phyloP scores from a whole-genome alignment of 1,139 yeast genomes.

The Sugiyamaella grinbergsii region DNA sequence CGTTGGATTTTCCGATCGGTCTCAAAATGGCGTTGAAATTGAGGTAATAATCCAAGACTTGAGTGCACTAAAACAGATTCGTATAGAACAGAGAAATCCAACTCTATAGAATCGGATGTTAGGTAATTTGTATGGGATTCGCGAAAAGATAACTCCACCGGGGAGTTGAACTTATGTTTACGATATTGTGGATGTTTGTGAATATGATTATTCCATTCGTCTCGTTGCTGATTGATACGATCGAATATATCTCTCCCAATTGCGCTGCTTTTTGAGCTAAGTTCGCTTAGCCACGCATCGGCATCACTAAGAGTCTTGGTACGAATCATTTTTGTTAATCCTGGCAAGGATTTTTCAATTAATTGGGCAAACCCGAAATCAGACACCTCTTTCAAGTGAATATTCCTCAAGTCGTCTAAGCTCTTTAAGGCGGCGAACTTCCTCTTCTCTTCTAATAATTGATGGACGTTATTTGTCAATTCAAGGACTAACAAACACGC shows the following conservation, averaged over 20 bases:
- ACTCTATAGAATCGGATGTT: slow-evolving; percentile 49
- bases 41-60: slow-evolving; percentile 65
- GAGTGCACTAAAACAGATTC: slow-evolving; percentile 84
- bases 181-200: slow-evolving; percentile 49
- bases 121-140: slow-evolving; percentile 50
- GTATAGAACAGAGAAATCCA: slow-evolving; percentile 69
- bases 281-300: slow-evolving; percentile 65
- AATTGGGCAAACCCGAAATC: slow-evolving; percentile 71
- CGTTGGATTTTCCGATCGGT: slow-evolving; percentile 76
- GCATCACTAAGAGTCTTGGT: slow-evolving; percentile 77
- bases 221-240: slow-evolving; percentile 57
- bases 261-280: slow-evolving; percentile 61
- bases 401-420: slow-evolving; percentile 68
- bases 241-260: slow-evolving; percentile 63
- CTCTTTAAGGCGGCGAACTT: slow-evolving; percentile 87
- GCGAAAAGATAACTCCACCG: slow-evolving; percentile 76
- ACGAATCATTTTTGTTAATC: slow-evolving; percentile 69
- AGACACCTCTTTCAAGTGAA: slow-evolving; percentile 69
- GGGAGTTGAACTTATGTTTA: slow-evolving; percentile 75
- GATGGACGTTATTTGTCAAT: slow-evolving; percentile 82
- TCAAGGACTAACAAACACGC: slow-evolving; percentile 82
- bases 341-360: slow-evolving; percentile 69
- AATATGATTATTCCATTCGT: slow-evolving; percentile 56
- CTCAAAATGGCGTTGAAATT: slow-evolving; percentile 61
- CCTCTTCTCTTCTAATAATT: slow-evolving; percentile 69